A percentile compares a stretch with the other conserved stretches of the same genome.
phyloP scores from a whole-genome alignment of 1,284 basidiomycete species.

The Phellopilus nigrolimitatus region DNA sequence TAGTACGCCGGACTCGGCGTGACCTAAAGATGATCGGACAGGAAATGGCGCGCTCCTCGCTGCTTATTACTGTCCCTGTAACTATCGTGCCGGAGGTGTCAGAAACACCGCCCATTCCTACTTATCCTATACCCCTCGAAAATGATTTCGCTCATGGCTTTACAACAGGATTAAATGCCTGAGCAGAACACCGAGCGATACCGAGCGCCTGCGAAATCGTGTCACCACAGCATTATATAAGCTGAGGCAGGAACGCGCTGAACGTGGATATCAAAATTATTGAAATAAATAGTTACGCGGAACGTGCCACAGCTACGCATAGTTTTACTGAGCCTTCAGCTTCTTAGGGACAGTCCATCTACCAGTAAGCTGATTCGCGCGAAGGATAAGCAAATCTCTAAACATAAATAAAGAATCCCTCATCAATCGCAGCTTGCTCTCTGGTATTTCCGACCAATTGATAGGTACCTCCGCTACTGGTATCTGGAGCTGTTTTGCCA shows the following conservation, averaged over 20 bases:
- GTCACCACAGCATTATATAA: constrained; percentile 24
- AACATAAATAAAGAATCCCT: constrained; percentile 86
- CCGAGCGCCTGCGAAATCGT: constrained; percentile 53
- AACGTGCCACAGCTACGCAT: not conserved
- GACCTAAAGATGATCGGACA: not conserved
- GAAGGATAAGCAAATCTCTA: constrained; percentile 77
- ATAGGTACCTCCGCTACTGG: constrained; percentile 84
- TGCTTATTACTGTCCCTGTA: constrained; percentile 87
- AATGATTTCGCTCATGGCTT: constrained; percentile 92
- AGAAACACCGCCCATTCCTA: constrained; percentile 70
- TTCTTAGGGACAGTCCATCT: constrained; percentile 15
- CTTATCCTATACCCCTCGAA: constrained; percentile 71
- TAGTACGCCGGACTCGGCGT: not conserved
- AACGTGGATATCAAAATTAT: not conserved
- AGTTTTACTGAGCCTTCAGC: constrained; percentile 3
- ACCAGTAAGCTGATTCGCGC: constrained; percentile 51
- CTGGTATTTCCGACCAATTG: constrained; percentile 88
- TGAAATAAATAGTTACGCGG: constrained; percentile 1
- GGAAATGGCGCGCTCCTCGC: not conserved
- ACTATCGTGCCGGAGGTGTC: constrained; percentile 72
- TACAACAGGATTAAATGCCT: constrained; percentile 86
- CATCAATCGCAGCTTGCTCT: constrained; percentile 86
- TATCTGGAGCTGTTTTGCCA: constrained; percentile 71
- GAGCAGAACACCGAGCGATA: constrained; percentile 95
- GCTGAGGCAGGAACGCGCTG: not conserved